Evolutionary conservation across 495 filamentous ascomycete genomes (phyloP).

Genomic region (Thermothielavioides terrestris): DNA sequence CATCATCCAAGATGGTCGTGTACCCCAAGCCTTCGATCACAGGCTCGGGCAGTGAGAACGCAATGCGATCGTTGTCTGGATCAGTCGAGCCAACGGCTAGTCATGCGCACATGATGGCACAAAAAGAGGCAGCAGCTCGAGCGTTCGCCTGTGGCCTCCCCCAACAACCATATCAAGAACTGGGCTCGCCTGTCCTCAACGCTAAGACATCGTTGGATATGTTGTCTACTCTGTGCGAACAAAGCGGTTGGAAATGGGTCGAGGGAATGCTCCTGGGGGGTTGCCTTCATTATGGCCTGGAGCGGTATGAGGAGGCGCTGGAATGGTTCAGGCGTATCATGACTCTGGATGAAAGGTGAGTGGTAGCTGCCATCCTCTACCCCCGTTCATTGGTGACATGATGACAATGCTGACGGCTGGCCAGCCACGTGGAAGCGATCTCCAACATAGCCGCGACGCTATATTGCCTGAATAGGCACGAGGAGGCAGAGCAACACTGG

Average conservation of each 20-base stretch:
- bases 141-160: conserved; percentile 9
- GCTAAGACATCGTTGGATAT: conserved; percentile 70
- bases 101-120: conserved; percentile 18
- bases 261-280: conserved; percentile 92
- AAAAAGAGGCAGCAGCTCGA: conserved; percentile 16
- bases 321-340: conserved; percentile 86
- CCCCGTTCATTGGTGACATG: not conserved
- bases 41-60: conserved; percentile 12
- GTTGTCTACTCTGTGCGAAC: conserved; percentile 70
- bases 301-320: conserved; percentile 75
- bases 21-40: conserved; percentile 40
- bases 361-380: not conserved
- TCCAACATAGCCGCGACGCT: conserved; percentile 88
- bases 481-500: conserved; percentile 87
- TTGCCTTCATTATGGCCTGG: conserved; percentile 86
- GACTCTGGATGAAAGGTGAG: conserved; percentile 68
- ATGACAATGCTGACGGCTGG: conserved; percentile 20
- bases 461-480: conserved; percentile 68
- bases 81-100: conserved; percentile 8
- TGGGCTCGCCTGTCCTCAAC: conserved; percentile 28
- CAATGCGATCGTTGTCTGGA: not conserved
- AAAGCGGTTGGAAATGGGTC: conserved; percentile 88
- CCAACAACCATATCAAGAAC: conserved; percentile 12
- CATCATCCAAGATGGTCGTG: conserved; percentile 36
- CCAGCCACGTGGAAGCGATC: conserved; percentile 86